Evolutionary conservation across 2,329 filamentous ascomycete genomes (phyloP).

Genomic region (Tolypocladium endophyticum): DNA sequence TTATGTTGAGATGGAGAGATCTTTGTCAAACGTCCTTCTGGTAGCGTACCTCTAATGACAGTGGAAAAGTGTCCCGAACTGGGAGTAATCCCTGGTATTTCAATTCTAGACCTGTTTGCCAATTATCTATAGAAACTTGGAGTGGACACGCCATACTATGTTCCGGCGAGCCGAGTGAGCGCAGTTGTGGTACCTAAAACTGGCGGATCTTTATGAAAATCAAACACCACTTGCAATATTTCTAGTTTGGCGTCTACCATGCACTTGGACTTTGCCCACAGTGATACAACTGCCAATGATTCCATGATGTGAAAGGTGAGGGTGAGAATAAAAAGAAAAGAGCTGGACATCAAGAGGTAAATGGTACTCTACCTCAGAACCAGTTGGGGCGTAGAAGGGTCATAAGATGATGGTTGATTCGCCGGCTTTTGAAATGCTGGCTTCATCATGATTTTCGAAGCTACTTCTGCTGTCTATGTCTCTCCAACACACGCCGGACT

Average conservation of each 20-base stretch:
- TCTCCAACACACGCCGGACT: background rate
- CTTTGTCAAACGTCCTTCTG: background rate
- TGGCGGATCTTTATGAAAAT: background rate
- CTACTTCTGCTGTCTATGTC: background rate
- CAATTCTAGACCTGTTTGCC: background rate
- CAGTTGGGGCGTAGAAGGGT: no score
- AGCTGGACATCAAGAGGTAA: no score
- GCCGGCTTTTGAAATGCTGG: no score
- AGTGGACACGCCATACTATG: background rate
- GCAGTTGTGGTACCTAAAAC: background rate
- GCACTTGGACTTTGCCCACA: no score
- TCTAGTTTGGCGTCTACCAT: no score
- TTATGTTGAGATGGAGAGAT: background rate
- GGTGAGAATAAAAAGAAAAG: no score
- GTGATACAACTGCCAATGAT: no score
- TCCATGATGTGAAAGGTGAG: no score
- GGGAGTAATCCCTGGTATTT: background rate
- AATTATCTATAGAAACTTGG: background rate
- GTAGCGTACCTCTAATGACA: background rate
- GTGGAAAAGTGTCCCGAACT: background rate
- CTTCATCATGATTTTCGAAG: no score
- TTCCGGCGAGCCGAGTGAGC: background rate
- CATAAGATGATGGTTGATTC: no score
- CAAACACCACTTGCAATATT: background rate
- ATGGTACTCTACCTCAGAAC: no score